phyloP scores from a whole-genome alignment of 1,139 yeast species.

The Candida tetrigidarum region DNA sequence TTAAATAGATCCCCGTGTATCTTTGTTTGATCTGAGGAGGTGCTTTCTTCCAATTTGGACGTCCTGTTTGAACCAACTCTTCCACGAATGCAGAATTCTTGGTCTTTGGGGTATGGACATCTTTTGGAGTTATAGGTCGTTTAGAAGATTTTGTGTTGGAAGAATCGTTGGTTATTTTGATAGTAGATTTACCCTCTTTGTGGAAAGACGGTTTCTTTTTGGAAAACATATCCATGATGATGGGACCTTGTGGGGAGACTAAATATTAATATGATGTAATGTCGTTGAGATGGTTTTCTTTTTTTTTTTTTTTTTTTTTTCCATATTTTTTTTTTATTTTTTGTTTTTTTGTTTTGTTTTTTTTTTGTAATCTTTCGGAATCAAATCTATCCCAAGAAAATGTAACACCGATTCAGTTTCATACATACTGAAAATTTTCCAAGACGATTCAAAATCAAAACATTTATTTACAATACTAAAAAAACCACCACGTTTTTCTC shows the following conservation, averaged over 20 bases:
- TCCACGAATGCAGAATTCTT: slow-evolving; percentile 37
- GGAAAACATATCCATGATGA: background rate
- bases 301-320: background rate
- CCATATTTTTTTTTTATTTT: background rate
- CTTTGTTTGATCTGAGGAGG: slow-evolving; percentile 42
- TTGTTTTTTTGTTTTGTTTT: background rate
- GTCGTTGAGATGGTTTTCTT: background rate
- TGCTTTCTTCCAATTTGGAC: slow-evolving; percentile 51
- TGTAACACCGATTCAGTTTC: slow-evolving; percentile 2
- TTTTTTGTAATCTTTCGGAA: background rate
- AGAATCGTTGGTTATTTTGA: slow-evolving; percentile 11
- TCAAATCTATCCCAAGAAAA: background rate
- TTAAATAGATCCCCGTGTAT: slow-evolving; percentile 44
- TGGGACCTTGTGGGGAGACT: background rate
- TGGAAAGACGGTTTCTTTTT: slow-evolving; percentile 37
- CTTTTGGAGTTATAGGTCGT: slow-evolving; percentile 17
- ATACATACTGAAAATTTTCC: background rate
- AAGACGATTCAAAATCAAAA: background rate
- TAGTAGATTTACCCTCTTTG: slow-evolving; percentile 27
- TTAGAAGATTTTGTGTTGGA: slow-evolving; percentile 17
- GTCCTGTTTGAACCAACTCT: slow-evolving; percentile 43
- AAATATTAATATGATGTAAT: background rate
- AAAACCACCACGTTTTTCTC: too few species aligned
- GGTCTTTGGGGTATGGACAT: slow-evolving; percentile 19
- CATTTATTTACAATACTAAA: too few species aligned